These are phyloP conservation scores for Letharia columbiana DNA, from an alignment of 495 filamentous ascomycete genomes.

Conservation along the genomic window DNA sequence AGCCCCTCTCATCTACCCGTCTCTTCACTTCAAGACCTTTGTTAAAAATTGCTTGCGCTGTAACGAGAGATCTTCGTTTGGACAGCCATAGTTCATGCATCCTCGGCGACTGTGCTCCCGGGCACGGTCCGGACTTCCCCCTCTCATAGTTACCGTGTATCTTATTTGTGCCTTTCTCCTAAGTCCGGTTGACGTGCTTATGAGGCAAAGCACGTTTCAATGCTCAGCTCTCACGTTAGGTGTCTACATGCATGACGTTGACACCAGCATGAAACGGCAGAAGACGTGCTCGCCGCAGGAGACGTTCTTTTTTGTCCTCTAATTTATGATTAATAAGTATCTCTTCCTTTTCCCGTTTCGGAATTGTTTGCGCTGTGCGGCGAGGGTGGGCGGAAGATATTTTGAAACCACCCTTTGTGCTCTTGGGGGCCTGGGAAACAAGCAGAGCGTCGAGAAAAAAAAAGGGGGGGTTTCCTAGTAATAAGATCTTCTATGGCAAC, in stretches of 20 bases:
- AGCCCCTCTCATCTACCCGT: neutral
- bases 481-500: neutral
- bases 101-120: neutral
- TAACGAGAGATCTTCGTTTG: neutral
- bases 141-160: neutral
- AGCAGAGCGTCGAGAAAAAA: no score
- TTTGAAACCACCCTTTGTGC: neutral
- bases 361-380: neutral
- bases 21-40: neutral
- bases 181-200: neutral
- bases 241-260: neutral
- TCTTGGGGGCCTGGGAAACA: neutral
- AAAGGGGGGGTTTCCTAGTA: no score
- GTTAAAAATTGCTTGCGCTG: neutral
- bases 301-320: neutral
- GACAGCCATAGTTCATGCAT: no score
- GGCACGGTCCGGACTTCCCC: neutral
- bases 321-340: neutral
- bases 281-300: neutral
- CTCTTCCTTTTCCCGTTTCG: neutral
- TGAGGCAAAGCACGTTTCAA: neutral
- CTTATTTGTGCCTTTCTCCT: neutral
- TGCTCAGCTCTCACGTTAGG: neutral
- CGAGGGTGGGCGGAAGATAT: neutral
- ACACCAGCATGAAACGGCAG: neutral